phyloP scores from a whole-genome alignment of 23 red algal genomes.

The Gracilaria domingensis region DNA sequence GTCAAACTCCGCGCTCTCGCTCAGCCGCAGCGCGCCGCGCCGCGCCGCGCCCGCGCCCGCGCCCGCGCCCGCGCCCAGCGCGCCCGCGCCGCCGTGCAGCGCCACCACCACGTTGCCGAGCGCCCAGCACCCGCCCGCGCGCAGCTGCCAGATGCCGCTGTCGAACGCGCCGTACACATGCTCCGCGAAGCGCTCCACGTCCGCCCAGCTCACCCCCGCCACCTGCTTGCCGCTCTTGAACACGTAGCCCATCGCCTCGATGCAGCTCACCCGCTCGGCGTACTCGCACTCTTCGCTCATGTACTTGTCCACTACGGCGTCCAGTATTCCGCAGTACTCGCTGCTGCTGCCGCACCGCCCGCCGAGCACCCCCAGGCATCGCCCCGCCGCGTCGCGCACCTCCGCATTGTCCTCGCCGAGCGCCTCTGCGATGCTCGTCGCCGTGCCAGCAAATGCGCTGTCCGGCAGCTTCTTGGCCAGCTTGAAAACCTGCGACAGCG shows the following conservation, averaged over 20 bases:
- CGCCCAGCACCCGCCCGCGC: constrained; percentile 3
- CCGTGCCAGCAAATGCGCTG: constrained; percentile 18
- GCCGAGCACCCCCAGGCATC: constrained; percentile 36
- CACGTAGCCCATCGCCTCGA: constrained; percentile 33
- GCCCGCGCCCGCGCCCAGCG: not conserved
- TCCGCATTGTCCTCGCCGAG: constrained; percentile 32
- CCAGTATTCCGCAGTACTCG: constrained; percentile 39
- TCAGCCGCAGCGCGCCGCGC: not conserved
- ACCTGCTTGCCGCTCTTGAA: constrained; percentile 22
- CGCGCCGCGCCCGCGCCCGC: not conserved
- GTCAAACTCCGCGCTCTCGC: constrained; percentile 42
- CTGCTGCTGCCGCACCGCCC: constrained; percentile 25
- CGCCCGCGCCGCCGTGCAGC: not conserved
- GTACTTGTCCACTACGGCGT: constrained; percentile 12
- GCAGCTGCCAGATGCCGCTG: constrained; percentile 22
- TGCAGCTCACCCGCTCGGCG: constrained; percentile 20
- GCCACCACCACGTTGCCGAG: not conserved
- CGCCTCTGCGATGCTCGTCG: constrained; percentile 1
- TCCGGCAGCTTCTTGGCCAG: constrained; percentile 43
- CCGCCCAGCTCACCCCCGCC: not conserved
- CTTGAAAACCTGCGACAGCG: constrained; percentile 45
- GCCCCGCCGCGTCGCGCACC: constrained; percentile 36
- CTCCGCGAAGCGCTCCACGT: constrained; percentile 26
- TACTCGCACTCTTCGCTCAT: constrained; percentile 24
- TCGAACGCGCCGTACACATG: not conserved